A percentile compares a stretch with the other conserved stretches of the same genome.
Evolutionary conservation across 2,329 filamentous ascomycete genomes (phyloP).

Genomic region (Atkinsonella texensis): DNA sequence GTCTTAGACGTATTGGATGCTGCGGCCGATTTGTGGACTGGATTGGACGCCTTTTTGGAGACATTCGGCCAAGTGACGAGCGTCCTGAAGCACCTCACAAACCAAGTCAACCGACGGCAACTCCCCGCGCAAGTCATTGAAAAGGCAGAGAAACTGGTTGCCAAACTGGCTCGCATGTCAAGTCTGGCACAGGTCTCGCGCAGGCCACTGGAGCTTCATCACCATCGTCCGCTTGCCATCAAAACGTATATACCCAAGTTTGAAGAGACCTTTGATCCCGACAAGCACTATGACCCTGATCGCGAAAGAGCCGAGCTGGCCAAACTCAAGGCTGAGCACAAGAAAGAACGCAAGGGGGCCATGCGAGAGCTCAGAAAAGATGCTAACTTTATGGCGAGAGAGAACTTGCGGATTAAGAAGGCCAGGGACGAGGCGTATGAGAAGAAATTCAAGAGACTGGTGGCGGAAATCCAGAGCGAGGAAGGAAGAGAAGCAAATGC

Average conservation of each 20-base stretch:
- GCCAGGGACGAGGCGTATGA: constrained; percentile 88
- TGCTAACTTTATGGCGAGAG: constrained; percentile 81
- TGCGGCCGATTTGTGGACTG: constrained; percentile 61
- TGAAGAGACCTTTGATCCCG: constrained; percentile 87
- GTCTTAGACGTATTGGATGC: constrained; percentile 53
- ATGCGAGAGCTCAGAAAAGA: constrained; percentile 93
- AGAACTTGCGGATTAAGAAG: constrained; percentile 86
- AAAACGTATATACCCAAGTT: constrained; percentile 86
- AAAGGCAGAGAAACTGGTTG: constrained; percentile 27
- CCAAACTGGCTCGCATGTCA: constrained; percentile 42
- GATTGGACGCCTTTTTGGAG: constrained; percentile 64
- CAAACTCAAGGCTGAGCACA: constrained; percentile 82
- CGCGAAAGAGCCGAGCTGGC: constrained; percentile 74
- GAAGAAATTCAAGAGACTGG: constrained; percentile 83
- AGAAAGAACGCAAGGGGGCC: constrained; percentile 89
- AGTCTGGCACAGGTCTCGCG: constrained; percentile 52
- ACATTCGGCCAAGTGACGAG: constrained; percentile 56
- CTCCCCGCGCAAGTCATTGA: constrained; percentile 33
- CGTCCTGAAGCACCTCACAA: constrained; percentile 49
- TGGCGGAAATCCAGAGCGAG: constrained; percentile 92
- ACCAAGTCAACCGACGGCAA: constrained; percentile 37
- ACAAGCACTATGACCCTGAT: constrained; percentile 95
- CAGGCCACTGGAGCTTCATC: constrained; percentile 73
- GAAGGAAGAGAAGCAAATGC: constrained; percentile 77
- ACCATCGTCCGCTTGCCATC: constrained; percentile 80